Conservation (phyloP, 1,139 yeast genomes). For the Geotrichum fermentans region DNA sequence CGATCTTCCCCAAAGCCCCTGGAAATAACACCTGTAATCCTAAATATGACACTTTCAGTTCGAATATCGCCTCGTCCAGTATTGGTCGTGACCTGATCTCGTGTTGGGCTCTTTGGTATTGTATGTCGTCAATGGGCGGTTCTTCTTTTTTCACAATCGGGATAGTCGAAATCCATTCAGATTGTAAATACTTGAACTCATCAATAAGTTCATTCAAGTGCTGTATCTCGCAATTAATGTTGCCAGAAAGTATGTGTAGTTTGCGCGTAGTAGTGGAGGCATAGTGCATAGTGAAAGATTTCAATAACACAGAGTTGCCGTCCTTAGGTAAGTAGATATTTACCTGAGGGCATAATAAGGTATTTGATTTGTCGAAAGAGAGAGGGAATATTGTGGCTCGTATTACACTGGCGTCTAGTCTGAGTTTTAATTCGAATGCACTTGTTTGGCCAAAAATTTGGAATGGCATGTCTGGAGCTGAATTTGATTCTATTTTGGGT, state of each 20-base stretch:
- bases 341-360: conserved; percentile 12
- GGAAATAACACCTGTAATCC: conserved; percentile 14
- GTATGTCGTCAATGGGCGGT: neutral
- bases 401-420: conserved; percentile 19
- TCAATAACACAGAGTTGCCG: conserved; percentile 2
- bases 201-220: neutral
- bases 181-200: conserved; percentile 2
- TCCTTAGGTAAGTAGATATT: neutral
- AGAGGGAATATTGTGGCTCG: conserved; percentile 25
- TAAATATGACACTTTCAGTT: conserved; percentile 10
- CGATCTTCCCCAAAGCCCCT: conserved; percentile 24
- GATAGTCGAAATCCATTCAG: neutral
- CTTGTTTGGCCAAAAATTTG: conserved; percentile 23
- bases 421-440: conserved; percentile 21
- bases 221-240: conserved; percentile 1
- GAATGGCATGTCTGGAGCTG: neutral
- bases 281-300: conserved; percentile 11
- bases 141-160: neutral
- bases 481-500: neutral
- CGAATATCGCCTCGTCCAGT: conserved; percentile 5
- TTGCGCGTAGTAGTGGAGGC: neutral
- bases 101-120: neutral
- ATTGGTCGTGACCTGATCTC: neutral
- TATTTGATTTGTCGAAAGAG: conserved; percentile 20
- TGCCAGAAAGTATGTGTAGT: conserved; percentile 12